Base-by-base conservation (phyloP, 768 basidiomycete genomes). In the Galerina marginata region DNA sequence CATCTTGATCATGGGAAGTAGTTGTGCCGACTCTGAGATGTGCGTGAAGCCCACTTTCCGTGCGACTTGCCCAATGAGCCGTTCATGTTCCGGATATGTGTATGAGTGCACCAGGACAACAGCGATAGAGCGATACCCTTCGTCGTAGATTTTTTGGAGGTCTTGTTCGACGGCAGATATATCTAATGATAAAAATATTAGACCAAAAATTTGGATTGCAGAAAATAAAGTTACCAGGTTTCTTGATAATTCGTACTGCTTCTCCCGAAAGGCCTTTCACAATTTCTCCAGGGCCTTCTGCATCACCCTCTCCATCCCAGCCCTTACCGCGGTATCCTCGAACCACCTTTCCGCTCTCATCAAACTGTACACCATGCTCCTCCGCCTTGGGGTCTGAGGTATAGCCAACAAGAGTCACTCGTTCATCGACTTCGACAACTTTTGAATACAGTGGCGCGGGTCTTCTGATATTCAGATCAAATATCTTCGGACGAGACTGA, bases 1-100 rank as follows among this genome's bases (percentile, higher is more conserved):
- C 83, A 96, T 91, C 76, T 95, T 95, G 80, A 96, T 96, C 92
- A 94, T 94, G 2, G 94, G 92, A 29, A 93, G 83, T n/a, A 96
- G 81, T 61, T 89, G 86, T 2, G 92, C 89, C 0, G 95, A 96
- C 66, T 93, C 86, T 2, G 94, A 96, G 66, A 98, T 86, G 46
- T 97, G 94, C 5, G 81, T 80, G 74, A 98, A 99, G n/a, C 96
- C 96, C 4, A 96, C 71, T 48, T 84, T 81, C 20, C 86, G 81
- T 4, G 95, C 96, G 16, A 96, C 70, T 0, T 77, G 74, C 33
- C 91, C 95, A 20, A 98, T 75, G 39, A 81, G 73, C 2, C 79
- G 77, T 72, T 98, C 96, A 71, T 99, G 96, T 9, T 90, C 86
- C 0, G 93, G 93, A 73, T 84, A 95, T 7, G 93, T 96, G 72